phyloP scores from a whole-genome alignment of 805 yeast species.

The Metschnikowia colocasiae region DNA sequence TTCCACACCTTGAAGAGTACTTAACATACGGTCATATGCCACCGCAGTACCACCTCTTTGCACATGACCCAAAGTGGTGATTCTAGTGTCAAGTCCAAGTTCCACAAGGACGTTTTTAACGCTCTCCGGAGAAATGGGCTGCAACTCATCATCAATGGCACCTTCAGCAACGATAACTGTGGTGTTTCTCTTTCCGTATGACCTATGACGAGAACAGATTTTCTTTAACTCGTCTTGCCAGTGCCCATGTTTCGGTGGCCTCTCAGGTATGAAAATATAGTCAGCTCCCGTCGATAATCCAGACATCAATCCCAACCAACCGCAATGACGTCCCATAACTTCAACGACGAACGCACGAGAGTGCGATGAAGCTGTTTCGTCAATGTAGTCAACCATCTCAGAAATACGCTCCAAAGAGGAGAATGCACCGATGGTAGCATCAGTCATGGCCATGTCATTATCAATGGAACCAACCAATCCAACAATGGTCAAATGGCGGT shows the following conservation, averaged over 20 bases:
- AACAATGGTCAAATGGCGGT: slow-evolving; percentile 75
- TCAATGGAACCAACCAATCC: slow-evolving; percentile 97
- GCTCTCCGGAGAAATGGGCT: slow-evolving; percentile 73
- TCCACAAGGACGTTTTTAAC: slow-evolving; percentile 81
- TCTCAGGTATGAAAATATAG: slow-evolving; percentile 89
- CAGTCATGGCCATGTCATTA: slow-evolving; percentile 97
- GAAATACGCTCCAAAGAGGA: slow-evolving; percentile 91
- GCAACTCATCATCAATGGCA: slow-evolving; percentile 78
- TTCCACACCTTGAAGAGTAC: slow-evolving; percentile 96
- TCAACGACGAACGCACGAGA: slow-evolving; percentile 97
- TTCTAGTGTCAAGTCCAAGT: slow-evolving; percentile 88
- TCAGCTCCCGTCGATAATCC: slow-evolving; percentile 97
- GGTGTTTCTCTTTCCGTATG: slow-evolving; percentile 87
- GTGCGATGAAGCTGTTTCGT: slow-evolving; percentile 96
- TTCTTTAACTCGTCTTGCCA: slow-evolving; percentile 82
- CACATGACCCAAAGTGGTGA: slow-evolving; percentile 94
- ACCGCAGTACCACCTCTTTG: slow-evolving; percentile 99
- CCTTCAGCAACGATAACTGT: slow-evolving; percentile 98
- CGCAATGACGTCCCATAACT: slow-evolving; percentile 99
- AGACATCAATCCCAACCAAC: slow-evolving; percentile 97
- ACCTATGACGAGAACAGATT: slow-evolving; percentile 75
- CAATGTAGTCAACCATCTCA: slow-evolving; percentile 92
- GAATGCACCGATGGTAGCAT: slow-evolving; percentile 94
- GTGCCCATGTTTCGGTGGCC: slow-evolving; percentile 67
- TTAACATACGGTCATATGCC: slow-evolving; percentile 86